A percentile compares a stretch with the other conserved stretches of the same genome.
These are phyloP conservation scores for Cyberlindnera galapagoensis DNA, from an alignment of 805 yeast species.

Conservation along the genomic window DNA sequence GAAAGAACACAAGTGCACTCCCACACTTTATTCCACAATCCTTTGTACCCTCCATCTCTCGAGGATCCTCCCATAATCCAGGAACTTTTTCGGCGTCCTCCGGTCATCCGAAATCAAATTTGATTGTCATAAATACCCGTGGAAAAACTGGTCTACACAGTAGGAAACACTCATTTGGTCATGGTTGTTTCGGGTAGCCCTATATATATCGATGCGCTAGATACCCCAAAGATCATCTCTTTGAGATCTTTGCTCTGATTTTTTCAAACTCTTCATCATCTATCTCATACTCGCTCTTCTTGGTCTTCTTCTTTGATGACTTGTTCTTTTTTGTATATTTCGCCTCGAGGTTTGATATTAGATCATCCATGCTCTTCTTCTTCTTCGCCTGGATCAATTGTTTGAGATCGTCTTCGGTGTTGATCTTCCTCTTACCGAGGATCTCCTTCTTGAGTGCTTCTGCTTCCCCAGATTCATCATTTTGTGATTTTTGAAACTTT, in stretches of 20 bases:
- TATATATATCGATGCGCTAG: too few species aligned
- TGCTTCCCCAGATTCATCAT: slow-evolving; percentile 63
- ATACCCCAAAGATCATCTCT: neutral
- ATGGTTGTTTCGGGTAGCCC: too few species aligned
- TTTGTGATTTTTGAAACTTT: slow-evolving; percentile 43
- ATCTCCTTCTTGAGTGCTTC: slow-evolving; percentile 37
- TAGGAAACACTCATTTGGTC: too few species aligned
- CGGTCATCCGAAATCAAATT: too few species aligned
- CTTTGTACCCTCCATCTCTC: too few species aligned
- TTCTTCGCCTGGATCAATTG: slow-evolving; percentile 45
- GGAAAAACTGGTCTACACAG: too few species aligned
- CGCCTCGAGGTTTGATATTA: slow-evolving; percentile 41
- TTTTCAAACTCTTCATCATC: slow-evolving; percentile 46
- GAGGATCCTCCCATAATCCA: too few species aligned
- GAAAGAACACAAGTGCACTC: too few species aligned
- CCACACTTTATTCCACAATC: too few species aligned
- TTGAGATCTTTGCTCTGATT: slow-evolving; percentile 18
- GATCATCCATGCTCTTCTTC: slow-evolving; percentile 34
- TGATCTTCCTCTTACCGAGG: slow-evolving; percentile 27
- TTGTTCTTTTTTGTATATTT: slow-evolving; percentile 38
- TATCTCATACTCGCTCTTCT: slow-evolving; percentile 27
- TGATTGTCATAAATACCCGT: too few species aligned
- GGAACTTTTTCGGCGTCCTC: too few species aligned
- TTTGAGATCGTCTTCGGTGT: slow-evolving; percentile 35
- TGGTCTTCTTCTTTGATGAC: slow-evolving; percentile 26